Base-by-base conservation (phyloP, 2,329 filamentous ascomycete genomes). In the Davidsoniella australis region DNA sequence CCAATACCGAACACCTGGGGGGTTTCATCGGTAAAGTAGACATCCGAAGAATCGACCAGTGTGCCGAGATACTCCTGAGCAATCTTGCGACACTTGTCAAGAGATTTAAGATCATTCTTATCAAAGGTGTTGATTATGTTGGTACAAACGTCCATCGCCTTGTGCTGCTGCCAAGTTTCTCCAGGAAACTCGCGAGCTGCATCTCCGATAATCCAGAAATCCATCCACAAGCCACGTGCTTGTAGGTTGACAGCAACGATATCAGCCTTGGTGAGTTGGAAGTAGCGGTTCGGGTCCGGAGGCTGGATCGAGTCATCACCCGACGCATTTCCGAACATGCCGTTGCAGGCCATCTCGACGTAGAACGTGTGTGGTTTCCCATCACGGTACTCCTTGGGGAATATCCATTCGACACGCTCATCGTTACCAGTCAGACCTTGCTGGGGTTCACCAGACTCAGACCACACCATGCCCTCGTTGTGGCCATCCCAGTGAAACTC, bases 341-440 rank as follows among this genome's bases (percentile, higher is more conserved):
- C 80, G 63, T 98, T 98, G 67, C 91, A 96, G 17, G 91, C 91
- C 85, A 96, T 94, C 67, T 98, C 91, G 55, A 98, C 81, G 63
- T 95, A 98, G 58, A 98, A 84, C 16, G 73, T 78, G 62, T 96
- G 88, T 58, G 87, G 76, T 61, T 89, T 79, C 48, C 86, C 88
- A 62, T 94, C 85, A 54, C 84, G 76, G 66, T 84, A 94, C 14
- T 70, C 69, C 46, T 85, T 70, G 7, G 91, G 89, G 41, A 98
- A 71, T 53, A 94, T 78, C 88, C 89, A 98, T 64, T 96, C 87
- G 14, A 80, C 74, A 48, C 91, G 76, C 60, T 98, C 91, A 39
- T 85, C 85, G 49, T 82, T 82, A 16, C 91, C 91, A 0, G 88
- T 95, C 58, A 98, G 68, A 12, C 91, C 91, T 64, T 98, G 91